These are phyloP conservation scores for Hydrangea macrophylla DNA, from an alignment of 148 eudicot species.

Conservation along the genomic window DNA sequence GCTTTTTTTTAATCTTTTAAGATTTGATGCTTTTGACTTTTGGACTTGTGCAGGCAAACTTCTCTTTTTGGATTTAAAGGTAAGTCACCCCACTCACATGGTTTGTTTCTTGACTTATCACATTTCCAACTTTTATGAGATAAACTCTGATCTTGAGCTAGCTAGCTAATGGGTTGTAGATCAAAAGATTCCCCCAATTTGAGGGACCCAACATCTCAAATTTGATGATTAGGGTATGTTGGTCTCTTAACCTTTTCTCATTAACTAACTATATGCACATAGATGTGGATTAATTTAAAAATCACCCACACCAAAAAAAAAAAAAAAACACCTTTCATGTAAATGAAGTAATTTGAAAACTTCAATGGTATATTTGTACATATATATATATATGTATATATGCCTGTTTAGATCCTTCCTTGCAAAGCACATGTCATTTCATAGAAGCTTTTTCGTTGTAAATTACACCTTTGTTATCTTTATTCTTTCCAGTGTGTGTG, in stretches of 20 bases:
- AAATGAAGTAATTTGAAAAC: neutral
- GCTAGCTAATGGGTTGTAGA: neutral
- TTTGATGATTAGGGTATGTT: constrained; percentile 26
- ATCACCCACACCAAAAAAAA: too few relatives aligned
- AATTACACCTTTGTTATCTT: constrained; percentile 12
- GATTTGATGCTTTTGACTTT: constrained; percentile 32
- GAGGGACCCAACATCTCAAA: neutral
- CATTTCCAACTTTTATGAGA: constrained; percentile 2
- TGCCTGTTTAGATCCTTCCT: constrained; percentile 27
- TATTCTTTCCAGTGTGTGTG: constrained; percentile 16
- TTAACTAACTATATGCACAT: neutral
- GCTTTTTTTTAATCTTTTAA: constrained; percentile 9
- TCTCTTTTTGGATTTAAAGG: constrained; percentile 37
- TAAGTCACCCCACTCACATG: constrained; percentile 35
- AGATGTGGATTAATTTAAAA: too few relatives aligned
- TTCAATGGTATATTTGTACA: neutral
- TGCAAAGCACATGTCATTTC: constrained; percentile 19
- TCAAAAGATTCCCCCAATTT: neutral
- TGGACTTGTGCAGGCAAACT: constrained; percentile 24
- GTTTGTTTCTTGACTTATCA: constrained; percentile 23
- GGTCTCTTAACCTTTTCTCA: constrained; percentile 9
- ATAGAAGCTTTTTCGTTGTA: constrained; percentile 10
- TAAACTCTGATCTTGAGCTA: too few relatives aligned
- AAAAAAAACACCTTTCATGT: too few relatives aligned
- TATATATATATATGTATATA: too few relatives aligned